phyloP scores from a whole-genome alignment of 1,284 basidiomycete species.

The Tausonia pullulans region DNA sequence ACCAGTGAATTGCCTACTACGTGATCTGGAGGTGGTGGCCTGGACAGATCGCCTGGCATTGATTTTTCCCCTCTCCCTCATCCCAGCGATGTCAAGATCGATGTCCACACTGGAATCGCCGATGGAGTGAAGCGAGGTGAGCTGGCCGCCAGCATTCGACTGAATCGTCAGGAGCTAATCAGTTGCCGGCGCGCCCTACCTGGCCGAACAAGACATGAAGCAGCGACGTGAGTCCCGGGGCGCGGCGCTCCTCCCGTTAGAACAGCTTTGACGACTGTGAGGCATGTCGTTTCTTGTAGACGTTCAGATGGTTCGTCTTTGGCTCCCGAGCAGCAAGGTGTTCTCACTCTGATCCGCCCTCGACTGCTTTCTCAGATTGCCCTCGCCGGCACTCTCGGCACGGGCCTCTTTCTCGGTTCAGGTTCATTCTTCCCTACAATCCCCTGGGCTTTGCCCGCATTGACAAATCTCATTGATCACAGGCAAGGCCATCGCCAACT shows the following conservation, averaged over 20 bases:
- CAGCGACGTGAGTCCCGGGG: no score
- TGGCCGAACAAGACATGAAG: constrained; percentile 21
- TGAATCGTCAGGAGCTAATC: background rate
- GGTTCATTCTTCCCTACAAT: no score
- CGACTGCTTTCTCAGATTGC: constrained; percentile 28
- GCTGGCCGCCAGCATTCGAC: background rate
- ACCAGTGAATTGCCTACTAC: background rate
- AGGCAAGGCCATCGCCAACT: constrained; percentile 33
- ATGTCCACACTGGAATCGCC: constrained; percentile 18
- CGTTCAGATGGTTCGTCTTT: background rate
- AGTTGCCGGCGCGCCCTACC: background rate
- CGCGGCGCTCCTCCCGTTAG: no score
- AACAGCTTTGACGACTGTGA: no score
- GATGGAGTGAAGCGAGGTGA: background rate
- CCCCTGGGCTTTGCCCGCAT: no score
- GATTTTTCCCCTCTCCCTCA: background rate
- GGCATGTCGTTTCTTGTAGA: no score
- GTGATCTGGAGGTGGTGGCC: background rate
- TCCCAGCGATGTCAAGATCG: constrained; percentile 18
- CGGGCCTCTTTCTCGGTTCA: constrained; percentile 69
- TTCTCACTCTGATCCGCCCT: constrained; percentile 21
- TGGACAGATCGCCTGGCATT: no score
- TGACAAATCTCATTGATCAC: no score
- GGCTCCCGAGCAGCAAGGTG: background rate
- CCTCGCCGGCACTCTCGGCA: constrained; percentile 34